Base-by-base conservation (phyloP, 768 basidiomycete species). In the Podaxis sp. region DNA sequence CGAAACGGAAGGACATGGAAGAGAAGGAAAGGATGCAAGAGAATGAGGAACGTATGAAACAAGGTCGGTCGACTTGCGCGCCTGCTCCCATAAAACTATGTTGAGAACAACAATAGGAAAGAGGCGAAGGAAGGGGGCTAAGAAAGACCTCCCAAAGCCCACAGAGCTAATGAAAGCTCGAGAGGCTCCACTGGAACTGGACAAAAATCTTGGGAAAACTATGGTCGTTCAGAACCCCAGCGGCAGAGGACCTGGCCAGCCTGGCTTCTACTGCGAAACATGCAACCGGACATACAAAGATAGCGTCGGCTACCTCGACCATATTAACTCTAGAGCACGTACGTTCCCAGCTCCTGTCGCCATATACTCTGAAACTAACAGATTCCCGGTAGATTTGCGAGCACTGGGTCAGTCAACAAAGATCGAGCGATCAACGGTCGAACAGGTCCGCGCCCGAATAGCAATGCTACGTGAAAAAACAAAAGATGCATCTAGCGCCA, bases 371-470 rank as follows among this genome's bases (percentile, higher is more conserved):
- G n/a, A 42, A 62, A 32, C 55, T 46, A 48, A 61, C 56, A 32
- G 40, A 6, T 32, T 37, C 50, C 44, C 18, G 47, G 37, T 71
- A 98, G 97, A 99, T 79, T 79, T 99, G 54, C 88, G 94, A 44
- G 84, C 80, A 25, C 67, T 98, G n/a, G 97, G 97, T n/a, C 97
- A 98, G 76, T 93, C 93, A 1, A 99, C 96, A 18, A 89, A 88
- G 57, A 79, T 97, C 57, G 88, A 87, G 67, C 85, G 95, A 16
- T 98, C 97, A 1, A 95, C 95, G 0, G 75, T 98, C 16, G 87
- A 88, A 64, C 93, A 99, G 76, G 97, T 99, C 55, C 91, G 93
- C 48, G 88, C 88, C 4, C 87, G 91, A 62, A 98, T 99, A 73
- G 91, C 92, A 0, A 77, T 82, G 38, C 77, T 99, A 32, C 87